Conservation (phyloP, 2,329 filamentous ascomycete genomes). For the Colletotrichum paranaense region DNA sequence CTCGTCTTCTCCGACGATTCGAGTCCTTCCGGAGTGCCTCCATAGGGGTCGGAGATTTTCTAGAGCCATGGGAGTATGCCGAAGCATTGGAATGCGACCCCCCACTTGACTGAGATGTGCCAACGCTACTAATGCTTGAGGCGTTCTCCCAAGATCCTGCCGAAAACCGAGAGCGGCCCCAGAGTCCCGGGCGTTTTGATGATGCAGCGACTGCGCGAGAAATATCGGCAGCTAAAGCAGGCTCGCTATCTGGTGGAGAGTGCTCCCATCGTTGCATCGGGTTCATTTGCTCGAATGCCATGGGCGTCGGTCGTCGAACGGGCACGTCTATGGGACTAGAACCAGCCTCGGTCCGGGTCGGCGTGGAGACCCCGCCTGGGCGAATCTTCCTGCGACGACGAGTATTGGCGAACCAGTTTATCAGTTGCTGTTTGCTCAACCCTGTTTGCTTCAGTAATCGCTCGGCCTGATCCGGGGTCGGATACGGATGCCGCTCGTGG, state of each 20-base stretch:
- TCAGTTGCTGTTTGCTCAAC: constrained; percentile 70
- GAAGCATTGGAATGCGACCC: constrained; percentile 36
- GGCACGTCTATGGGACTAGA: constrained; percentile 66
- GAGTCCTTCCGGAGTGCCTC: background rate
- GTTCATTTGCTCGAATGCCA: constrained; percentile 38
- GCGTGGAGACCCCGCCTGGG: constrained; percentile 62
- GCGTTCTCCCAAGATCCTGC: constrained; percentile 40
- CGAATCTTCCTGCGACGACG: constrained; percentile 71
- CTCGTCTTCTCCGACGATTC: constrained; percentile 12
- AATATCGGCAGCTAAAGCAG: constrained; percentile 37
- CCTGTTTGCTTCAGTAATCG: constrained; percentile 68
- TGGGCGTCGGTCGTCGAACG: constrained; percentile 51
- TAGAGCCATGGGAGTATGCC: constrained; percentile 46
- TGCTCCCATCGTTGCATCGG: constrained; percentile 37
- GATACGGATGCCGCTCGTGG: constrained; percentile 73
- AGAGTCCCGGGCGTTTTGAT: background rate
- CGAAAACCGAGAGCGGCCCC: constrained; percentile 34
- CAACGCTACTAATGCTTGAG: constrained; percentile 27
- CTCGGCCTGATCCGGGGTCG: constrained; percentile 72
- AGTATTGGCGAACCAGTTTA: constrained; percentile 79
- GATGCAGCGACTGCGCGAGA: constrained; percentile 37
- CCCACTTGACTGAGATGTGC: constrained; percentile 29
- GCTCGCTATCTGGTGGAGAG: constrained; percentile 41
- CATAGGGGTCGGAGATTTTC: constrained; percentile 32
- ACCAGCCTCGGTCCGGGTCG: constrained; percentile 49